Conservation (phyloP, 352 stramenopile species). For the Phytophthora tubulina region DNA sequence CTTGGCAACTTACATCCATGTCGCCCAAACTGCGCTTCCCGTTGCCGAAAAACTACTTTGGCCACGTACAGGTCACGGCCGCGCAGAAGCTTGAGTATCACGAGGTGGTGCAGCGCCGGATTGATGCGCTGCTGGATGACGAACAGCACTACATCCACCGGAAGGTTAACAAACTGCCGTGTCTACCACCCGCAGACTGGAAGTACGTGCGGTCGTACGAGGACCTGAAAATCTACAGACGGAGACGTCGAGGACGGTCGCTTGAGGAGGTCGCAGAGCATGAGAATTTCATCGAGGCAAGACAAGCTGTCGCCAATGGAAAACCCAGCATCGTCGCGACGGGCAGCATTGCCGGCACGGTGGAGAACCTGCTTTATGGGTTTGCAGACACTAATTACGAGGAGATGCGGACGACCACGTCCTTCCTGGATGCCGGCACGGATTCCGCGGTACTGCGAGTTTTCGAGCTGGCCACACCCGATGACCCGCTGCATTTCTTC, state of each 20-base stretch:
- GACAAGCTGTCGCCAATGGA: slow-evolving; percentile 18
- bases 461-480: slow-evolving; percentile 38
- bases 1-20: slow-evolving; percentile 19
- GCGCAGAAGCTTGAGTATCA: slow-evolving; percentile 49
- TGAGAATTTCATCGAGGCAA: slow-evolving; percentile 30
- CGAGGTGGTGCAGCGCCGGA: slow-evolving; percentile 25
- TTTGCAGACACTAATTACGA: slow-evolving; percentile 34
- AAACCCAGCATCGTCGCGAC: slow-evolving; percentile 52
- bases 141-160: slow-evolving; percentile 40
- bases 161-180: slow-evolving; percentile 30
- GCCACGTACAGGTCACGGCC: slow-evolving; percentile 26
- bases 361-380: slow-evolving; percentile 51
- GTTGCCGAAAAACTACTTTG: slow-evolving; percentile 46
- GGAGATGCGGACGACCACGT: slow-evolving; percentile 42
- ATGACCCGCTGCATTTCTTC: slow-evolving; percentile 50
- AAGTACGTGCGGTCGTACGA: slow-evolving; percentile 49
- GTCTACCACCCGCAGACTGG: slow-evolving; percentile 50
- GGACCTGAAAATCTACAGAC: slow-evolving; percentile 50
- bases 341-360: slow-evolving; percentile 41
- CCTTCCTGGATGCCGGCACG: slow-evolving; percentile 35
- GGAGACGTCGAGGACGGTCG: slow-evolving; percentile 22
- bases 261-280: slow-evolving; percentile 30
- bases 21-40: slow-evolving; percentile 24
- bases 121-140: slow-evolving; percentile 36
- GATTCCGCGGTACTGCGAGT: slow-evolving; percentile 45